Evolutionary conservation across 768 basidiomycete genomes (phyloP), one percentile per base, ranked within the genome.

Genomic region (Rhizopogon vesiculosus): DNA sequence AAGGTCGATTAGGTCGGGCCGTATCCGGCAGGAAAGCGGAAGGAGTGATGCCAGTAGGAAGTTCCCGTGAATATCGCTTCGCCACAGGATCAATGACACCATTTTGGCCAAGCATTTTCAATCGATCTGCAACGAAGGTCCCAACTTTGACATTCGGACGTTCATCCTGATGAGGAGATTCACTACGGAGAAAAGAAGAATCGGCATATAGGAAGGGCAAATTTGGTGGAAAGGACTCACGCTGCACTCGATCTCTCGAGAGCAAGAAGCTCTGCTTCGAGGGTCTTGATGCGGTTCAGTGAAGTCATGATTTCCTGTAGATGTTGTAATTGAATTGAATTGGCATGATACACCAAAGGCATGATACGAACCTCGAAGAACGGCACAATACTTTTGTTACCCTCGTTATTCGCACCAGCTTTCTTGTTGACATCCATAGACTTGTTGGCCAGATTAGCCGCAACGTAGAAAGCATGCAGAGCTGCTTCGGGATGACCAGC

Each of bases 111-210:
- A 96, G 71, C 15, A 87, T 83, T 61, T 80, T 83, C 72, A 93
- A 78, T 49, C 93, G 82, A 72, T 93, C 92, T 25, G 88, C 87
- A 56, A 96, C 91, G 49, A 83, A 85, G 6, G 77, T 83, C n/a
- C 84, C 86, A 2, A 79, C 62, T 57, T 77, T 77, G 51, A 61
- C 70, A 42, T 75, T 73, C 15, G 77, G 68, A 3, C 22, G 22
- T 39, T 72, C 78, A 31, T 56, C 51, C 16, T 38, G 59, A 33
- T 59, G 10, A 38, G 42, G 53, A 25, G 53, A 52, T 33, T 56
- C 53, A 49, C 63, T 69, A 49, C 10, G 8, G 15, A 19, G n/a
- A 7, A 50, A 19, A 28, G 51, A 43, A 57, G 45, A 38, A 28
- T 45, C 39, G 19, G 54, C 69, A 60, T 58, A 55, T 39, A 51